phyloP scores from a whole-genome alignment of 805 yeast genomes.

The Ogataea neopini region DNA sequence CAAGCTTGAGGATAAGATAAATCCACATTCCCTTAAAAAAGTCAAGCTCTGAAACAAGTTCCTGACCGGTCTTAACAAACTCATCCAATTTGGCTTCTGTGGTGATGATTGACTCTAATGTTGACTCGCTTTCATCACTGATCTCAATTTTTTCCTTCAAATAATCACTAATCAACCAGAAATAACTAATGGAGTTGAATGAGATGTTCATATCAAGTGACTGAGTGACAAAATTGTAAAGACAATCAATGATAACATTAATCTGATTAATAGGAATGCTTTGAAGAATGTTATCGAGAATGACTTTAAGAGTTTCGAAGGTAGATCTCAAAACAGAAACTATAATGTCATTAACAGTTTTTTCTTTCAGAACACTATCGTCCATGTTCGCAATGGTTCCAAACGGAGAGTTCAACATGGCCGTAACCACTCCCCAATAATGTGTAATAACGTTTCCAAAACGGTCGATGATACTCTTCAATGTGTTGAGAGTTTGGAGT shows the following conservation, averaged over 20 bases:
- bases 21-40: slow-evolving; percentile 55
- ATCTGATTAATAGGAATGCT: slow-evolving; percentile 68
- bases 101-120: slow-evolving; percentile 20
- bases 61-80: slow-evolving; percentile 11
- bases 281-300: slow-evolving; percentile 81
- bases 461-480: slow-evolving; percentile 74
- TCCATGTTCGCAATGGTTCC: slow-evolving; percentile 36
- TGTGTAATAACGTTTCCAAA: slow-evolving; percentile 60
- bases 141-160: slow-evolving; percentile 41
- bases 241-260: slow-evolving; percentile 65
- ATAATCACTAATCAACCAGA: slow-evolving; percentile 89
- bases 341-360: slow-evolving; percentile 48
- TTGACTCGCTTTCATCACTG: not conserved
- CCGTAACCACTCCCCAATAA: slow-evolving; percentile 73
- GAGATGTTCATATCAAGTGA: slow-evolving; percentile 78
- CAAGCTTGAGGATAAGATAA: slow-evolving; percentile 59
- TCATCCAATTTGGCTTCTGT: slow-evolving; percentile 25
- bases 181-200: slow-evolving; percentile 86
- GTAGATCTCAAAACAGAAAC: slow-evolving; percentile 60
- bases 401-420: slow-evolving; percentile 62
- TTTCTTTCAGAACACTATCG: slow-evolving; percentile 24
- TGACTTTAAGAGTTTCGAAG: slow-evolving; percentile 78
- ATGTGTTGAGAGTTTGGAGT: slow-evolving; percentile 57
- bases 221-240: slow-evolving; percentile 73
- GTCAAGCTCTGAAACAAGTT: slow-evolving; percentile 23